Percentiles rank a stretch among this genome's conserved stretches.
Conservation (phyloP, 2,329 filamentous ascomycete genomes). For the Zasmidium angulare region DNA sequence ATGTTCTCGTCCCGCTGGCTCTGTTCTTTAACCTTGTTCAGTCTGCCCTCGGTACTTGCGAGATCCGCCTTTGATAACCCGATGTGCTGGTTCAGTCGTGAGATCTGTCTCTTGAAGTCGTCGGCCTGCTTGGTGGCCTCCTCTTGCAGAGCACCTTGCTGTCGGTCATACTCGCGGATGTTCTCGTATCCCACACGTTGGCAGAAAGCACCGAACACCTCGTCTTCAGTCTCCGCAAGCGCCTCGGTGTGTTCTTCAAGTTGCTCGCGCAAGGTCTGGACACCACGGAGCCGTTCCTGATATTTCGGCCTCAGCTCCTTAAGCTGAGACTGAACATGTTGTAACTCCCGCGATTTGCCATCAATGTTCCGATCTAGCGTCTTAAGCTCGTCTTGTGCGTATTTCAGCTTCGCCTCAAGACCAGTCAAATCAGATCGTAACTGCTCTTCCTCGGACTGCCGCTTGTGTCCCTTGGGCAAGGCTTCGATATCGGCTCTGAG, state of each 20-base stretch:
- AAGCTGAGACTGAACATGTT: conserved; percentile 71
- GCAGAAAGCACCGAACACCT: conserved; percentile 84
- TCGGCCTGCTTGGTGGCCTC: conserved; percentile 84
- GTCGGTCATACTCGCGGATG: conserved; percentile 89
- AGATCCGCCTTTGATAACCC: conserved; percentile 70
- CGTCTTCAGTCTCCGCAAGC: conserved; percentile 80
- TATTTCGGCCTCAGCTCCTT: conserved; percentile 76
- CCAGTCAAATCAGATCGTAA: conserved; percentile 77
- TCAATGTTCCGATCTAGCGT: conserved; percentile 78
- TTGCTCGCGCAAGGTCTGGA: conserved; percentile 61
- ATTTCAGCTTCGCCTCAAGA: conserved; percentile 72
- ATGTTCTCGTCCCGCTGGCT: conserved; percentile 66
- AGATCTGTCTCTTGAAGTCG: conserved; percentile 78
- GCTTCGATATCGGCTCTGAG: conserved; percentile 74
- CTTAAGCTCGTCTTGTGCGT: conserved; percentile 72
- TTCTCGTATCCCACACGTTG: conserved; percentile 80
- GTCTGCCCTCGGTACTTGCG: conserved; percentile 66
- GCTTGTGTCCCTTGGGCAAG: conserved; percentile 75
- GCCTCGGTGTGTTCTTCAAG: conserved; percentile 60
- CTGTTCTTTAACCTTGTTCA: conserved; percentile 66
- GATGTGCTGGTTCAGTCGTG: conserved; percentile 60
- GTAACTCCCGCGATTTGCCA: conserved; percentile 79
- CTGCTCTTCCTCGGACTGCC: conserved; percentile 74
- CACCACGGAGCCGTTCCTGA: conserved; percentile 65
- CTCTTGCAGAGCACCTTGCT: conserved; percentile 88